These are phyloP conservation scores for Aspergillus versicolor DNA, from an alignment of 2,329 filamentous ascomycete species.

Conservation along the genomic window DNA sequence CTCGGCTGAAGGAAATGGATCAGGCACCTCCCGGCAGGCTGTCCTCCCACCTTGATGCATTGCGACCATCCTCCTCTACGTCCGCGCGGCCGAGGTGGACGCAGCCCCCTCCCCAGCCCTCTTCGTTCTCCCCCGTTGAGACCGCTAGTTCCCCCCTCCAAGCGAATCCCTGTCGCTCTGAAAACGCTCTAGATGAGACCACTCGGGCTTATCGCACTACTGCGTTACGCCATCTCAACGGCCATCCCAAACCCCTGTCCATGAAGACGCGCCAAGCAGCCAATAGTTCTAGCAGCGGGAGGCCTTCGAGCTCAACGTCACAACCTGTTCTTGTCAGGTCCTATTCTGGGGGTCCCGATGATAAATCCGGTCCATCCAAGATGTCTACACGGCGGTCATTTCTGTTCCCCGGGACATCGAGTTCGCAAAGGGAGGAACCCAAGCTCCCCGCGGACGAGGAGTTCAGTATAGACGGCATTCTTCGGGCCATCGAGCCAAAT, in stretches of 20 bases:
- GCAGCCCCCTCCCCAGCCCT: conserved; percentile 17
- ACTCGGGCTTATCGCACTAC: conserved; percentile 31
- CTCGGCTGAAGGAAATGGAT: conserved; percentile 30
- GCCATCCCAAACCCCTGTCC: conserved; percentile 24
- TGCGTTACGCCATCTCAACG: conserved; percentile 34
- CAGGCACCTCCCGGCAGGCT: conserved; percentile 27
- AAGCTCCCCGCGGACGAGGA: conserved; percentile 50
- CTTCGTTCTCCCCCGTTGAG: conserved; percentile 16
- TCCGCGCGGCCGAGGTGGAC: conserved; percentile 33
- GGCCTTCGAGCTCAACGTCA: conserved; percentile 33
- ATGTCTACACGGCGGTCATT: conserved; percentile 36
- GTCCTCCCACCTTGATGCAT: conserved; percentile 26
- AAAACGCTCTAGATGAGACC: conserved; percentile 30
- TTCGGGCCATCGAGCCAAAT: conserved; percentile 58
- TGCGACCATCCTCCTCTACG: conserved; percentile 30
- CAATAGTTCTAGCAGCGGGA: conserved; percentile 18
- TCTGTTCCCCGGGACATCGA: conserved; percentile 25
- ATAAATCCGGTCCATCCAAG: conserved; percentile 26
- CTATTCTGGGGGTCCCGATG: conserved; percentile 40
- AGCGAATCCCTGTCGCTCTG: conserved; percentile 24
- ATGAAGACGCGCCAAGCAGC: conserved; percentile 26
- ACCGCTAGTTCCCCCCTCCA: conserved; percentile 23
- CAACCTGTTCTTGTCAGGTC: conserved; percentile 47
- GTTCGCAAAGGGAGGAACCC: conserved; percentile 24
- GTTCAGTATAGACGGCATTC: conserved; percentile 57